A percentile compares a stretch with the other conserved stretches of the same genome.
phyloP scores from a whole-genome alignment of 1,284 basidiomycete species.

The Thecaphora thlaspeos region DNA sequence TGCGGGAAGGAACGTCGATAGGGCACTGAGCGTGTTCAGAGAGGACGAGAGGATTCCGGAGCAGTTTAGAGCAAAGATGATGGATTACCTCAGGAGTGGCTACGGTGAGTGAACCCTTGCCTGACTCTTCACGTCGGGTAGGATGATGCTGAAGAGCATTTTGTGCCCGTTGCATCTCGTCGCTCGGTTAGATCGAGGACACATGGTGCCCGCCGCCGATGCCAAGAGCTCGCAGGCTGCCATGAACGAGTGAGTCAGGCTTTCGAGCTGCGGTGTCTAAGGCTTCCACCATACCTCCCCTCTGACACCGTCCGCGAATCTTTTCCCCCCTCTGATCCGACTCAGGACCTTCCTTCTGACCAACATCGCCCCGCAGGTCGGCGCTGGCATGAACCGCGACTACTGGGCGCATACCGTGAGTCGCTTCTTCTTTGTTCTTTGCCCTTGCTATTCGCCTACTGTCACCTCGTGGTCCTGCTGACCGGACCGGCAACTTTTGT shows the following conservation, averaged over 20 bases:
- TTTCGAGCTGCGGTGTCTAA: background rate
- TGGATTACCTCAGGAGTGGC: slow-evolving; percentile 79
- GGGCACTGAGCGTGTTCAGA: slow-evolving; percentile 68
- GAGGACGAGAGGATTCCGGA: slow-evolving; percentile 80
- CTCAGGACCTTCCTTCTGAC: slow-evolving; percentile 77
- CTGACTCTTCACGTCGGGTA: no score
- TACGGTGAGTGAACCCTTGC: slow-evolving; percentile 74
- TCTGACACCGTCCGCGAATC: no score
- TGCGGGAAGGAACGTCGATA: slow-evolving; percentile 60
- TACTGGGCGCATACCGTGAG: slow-evolving; percentile 63
- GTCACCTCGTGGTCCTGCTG: no score
- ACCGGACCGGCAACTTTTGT: no score
- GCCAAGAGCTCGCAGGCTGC: slow-evolving; percentile 86
- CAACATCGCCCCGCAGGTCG: slow-evolving; percentile 98
- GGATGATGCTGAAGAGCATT: no score
- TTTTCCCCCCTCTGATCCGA: background rate
- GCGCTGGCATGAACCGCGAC: slow-evolving; percentile 94
- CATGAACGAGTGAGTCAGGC: slow-evolving; percentile 71
- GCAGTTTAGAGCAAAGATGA: slow-evolving; percentile 77
- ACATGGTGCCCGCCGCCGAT: slow-evolving; percentile 96
- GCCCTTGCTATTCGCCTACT: no score
- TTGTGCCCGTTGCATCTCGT: background rate
- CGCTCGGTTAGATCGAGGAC: slow-evolving; percentile 68
- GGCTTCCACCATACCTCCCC: no score
- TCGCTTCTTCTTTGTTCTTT: no score